Evolutionary conservation across 2,329 filamentous ascomycete genomes (phyloP).

Genomic region (Fusarium algeriense): DNA sequence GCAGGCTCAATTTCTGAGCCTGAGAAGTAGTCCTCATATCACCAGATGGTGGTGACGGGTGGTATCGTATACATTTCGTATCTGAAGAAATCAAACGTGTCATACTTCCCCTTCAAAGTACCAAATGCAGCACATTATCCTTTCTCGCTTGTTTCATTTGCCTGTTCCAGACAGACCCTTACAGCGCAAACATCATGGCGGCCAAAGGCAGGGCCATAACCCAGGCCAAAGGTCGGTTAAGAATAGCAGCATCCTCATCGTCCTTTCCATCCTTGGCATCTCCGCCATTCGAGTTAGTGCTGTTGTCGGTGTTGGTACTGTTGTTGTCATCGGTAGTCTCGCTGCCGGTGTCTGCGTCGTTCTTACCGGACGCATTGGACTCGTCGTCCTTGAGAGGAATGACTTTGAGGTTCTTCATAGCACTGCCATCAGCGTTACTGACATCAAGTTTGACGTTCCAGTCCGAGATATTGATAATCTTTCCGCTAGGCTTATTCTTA

Average conservation of each 20-base stretch:
- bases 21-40: slow-evolving; percentile 26
- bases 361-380: slow-evolving; percentile 61
- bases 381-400: slow-evolving; percentile 59
- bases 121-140: slow-evolving; percentile 28
- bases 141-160: neutral
- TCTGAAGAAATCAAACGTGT: slow-evolving; percentile 32
- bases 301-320: slow-evolving; percentile 35
- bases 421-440: slow-evolving; percentile 56
- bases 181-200: slow-evolving; percentile 53
- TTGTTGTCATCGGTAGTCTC: slow-evolving; percentile 41
- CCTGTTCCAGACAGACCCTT: slow-evolving; percentile 7
- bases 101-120: slow-evolving; percentile 20
- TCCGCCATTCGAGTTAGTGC: slow-evolving; percentile 30
- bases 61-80: slow-evolving; percentile 39
- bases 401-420: slow-evolving; percentile 61
- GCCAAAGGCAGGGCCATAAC: slow-evolving; percentile 51
- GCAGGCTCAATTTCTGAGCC: slow-evolving; percentile 18
- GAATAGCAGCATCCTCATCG: slow-evolving; percentile 48
- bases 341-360: slow-evolving; percentile 53
- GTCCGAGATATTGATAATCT: slow-evolving; percentile 75
- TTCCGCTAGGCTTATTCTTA: slow-evolving; percentile 70
- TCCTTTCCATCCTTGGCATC: slow-evolving; percentile 47
- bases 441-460: slow-evolving; percentile 67
- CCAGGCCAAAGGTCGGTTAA: slow-evolving; percentile 50
- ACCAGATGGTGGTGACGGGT: slow-evolving; percentile 12